phyloP scores from a whole-genome alignment of 73 alveolate genomes.

The Breviolum minutum region DNA sequence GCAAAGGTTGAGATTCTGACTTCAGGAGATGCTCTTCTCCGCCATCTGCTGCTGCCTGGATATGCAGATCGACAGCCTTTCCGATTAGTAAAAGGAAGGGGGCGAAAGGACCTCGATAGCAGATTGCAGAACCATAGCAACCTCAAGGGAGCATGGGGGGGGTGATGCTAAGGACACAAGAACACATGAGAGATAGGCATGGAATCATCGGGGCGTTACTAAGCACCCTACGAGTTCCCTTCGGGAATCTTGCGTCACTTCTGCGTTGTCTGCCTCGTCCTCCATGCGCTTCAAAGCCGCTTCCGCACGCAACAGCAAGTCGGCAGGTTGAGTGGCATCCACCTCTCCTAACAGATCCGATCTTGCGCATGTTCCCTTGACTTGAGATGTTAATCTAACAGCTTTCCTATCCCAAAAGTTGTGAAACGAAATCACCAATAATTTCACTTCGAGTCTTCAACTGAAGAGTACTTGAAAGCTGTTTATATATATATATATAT shows the following conservation, averaged over 20 bases:
- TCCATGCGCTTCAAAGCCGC: background rate
- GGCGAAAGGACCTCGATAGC: background rate
- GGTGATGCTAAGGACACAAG: background rate
- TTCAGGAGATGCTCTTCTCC: background rate
- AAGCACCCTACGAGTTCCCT: background rate
- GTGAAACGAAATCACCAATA: no score
- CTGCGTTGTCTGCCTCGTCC: slow-evolving; percentile 25
- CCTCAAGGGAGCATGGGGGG: background rate
- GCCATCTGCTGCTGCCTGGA: slow-evolving; percentile 9
- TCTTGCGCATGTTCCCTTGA: background rate
- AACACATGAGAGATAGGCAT: background rate
- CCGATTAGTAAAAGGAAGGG: background rate
- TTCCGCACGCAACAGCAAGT: slow-evolving; percentile 12
- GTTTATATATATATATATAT: no score
- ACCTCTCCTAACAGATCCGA: background rate
- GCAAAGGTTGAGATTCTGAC: background rate
- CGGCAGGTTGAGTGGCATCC: background rate
- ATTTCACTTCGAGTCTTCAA: no score
- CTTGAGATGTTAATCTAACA: no score
- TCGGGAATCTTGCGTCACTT: slow-evolving; percentile 19
- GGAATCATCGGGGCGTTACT: background rate
- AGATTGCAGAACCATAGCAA: background rate
- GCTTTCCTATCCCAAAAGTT: no score
- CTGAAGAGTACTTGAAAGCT: no score
- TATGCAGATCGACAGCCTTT: background rate